phyloP scores from a whole-genome alignment of 352 stramenopile species.

The Peronospora farinosa region DNA sequence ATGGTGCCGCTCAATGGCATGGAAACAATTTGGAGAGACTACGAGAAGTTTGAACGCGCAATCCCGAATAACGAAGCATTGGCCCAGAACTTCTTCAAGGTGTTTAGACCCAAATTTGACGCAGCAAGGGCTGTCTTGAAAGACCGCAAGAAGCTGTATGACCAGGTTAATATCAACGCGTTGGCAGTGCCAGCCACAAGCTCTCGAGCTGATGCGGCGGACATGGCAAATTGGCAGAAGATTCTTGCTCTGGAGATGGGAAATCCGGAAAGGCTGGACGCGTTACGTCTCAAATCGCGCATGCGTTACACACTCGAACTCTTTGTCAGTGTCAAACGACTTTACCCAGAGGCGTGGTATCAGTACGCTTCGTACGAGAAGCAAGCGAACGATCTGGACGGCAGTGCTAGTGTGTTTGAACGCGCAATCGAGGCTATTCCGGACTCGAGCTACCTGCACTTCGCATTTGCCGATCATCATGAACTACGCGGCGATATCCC shows the following conservation, averaged over 20 bases:
- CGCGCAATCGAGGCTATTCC: conserved; percentile 70
- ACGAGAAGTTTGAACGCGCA: conserved; percentile 82
- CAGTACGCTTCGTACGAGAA: conserved; percentile 82
- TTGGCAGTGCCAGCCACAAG: conserved; percentile 46
- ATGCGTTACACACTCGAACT: conserved; percentile 82
- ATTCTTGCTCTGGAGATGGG: conserved; percentile 68
- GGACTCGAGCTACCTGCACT: conserved; percentile 72
- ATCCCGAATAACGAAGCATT: conserved; percentile 87
- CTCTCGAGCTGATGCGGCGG: conserved; percentile 30
- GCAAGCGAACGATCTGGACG: conserved; percentile 63
- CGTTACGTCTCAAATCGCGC: conserved; percentile 66
- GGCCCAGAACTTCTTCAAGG: conserved; percentile 85
- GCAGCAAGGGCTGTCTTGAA: conserved; percentile 65
- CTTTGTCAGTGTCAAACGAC: conserved; percentile 69
- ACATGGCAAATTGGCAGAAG: conserved; percentile 77
- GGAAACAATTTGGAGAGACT: conserved; percentile 82
- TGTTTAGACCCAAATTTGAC: conserved; percentile 81
- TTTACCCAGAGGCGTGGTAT: conserved; percentile 81
- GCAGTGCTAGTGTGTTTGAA: conserved; percentile 59
- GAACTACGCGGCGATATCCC: conserved; percentile 60
- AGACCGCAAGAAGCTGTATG: conserved; percentile 81
- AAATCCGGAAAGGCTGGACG: conserved; percentile 79
- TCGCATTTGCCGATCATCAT: conserved; percentile 77
- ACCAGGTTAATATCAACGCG: conserved; percentile 65
- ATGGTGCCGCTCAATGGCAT: conserved; percentile 69